Evolutionary conservation across 1,139 yeast species (phyloP), one percentile per base, ranked within the genome.

Genomic region (Pichia sp.): DNA sequence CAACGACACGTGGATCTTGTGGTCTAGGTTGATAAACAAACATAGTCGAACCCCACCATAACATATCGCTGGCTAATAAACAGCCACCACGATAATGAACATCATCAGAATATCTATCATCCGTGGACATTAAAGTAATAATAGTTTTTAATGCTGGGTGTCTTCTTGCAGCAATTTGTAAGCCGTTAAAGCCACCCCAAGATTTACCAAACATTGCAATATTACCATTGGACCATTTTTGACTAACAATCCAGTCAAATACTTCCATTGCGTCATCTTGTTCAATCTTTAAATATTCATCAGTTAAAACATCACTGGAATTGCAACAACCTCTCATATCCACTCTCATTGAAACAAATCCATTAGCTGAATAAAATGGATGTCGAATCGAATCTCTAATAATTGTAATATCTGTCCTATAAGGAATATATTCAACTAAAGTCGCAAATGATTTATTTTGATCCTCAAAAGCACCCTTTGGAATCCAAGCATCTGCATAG

Each of bases 1-100:
- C 68, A 28, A 66, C 69, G 32, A 65, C 58, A 23, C 54, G 49
- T 3, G 72, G 71, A 52, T 68, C 73, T 47, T 68, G 72, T 3
- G 71, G 73, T 51, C 71, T 59, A 37, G 70, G 70, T 31, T 65
- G 67, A 45, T 67, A 69, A 3, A 61, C 63, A 29, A 62, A 55
- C 73, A 69, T 69, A 0, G 73, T 69, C 6, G 70, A 65, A 3
- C 70, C 73, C 73, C 73, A 69, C 72, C 72, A 69, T 12, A 67
- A 52, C 73, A 69, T 69, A 52, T 69, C 72, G 2, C 66, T 60
- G 1, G 70, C 72, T 39, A 69, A 46, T 9, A 68, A 39, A 55
- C 70, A 66, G 3, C 73, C 73, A 39, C 73, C 73, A 40, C 71
- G 59, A 46, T 69, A 68, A 48, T 69, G 73, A 16, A 69, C 73